Percentiles rank a stretch among this genome's conserved stretches.
Conservation (phyloP, 129 eudicot genomes). For the Silybum marianum region DNA sequence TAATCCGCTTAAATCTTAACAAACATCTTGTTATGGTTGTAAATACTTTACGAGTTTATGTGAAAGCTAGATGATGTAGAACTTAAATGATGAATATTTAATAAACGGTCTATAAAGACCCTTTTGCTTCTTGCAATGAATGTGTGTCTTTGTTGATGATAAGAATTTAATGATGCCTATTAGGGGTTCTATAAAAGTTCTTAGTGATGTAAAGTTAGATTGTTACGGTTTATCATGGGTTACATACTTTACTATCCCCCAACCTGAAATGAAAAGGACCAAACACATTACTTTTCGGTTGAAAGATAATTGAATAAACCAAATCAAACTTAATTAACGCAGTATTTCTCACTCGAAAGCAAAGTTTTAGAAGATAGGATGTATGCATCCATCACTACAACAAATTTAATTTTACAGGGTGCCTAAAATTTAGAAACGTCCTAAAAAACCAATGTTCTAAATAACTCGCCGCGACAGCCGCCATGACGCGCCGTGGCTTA, state of each 20-base stretch:
- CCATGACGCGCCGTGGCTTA: too few species aligned
- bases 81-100: constrained; percentile 2
- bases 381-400: background rate
- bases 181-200: background rate
- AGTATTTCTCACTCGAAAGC: background rate
- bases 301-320: background rate
- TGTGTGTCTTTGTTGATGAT: background rate
- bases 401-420: too few species aligned
- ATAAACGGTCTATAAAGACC: background rate
- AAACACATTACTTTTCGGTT: background rate
- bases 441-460: too few species aligned
- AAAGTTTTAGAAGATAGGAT: too few species aligned
- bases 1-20: constrained; percentile 4
- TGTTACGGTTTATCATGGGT: background rate
- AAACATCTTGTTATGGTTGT: background rate
- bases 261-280: background rate
- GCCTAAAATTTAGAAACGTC: too few species aligned
- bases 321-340: background rate
- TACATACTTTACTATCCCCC: background rate
- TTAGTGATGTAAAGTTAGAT: background rate
- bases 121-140: background rate
- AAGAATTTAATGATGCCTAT: background rate
- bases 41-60: constrained; percentile 7
- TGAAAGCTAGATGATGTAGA: constrained; percentile 14
- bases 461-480: too few species aligned